These are phyloP conservation scores for Scheffersomyces titani DNA, from an alignment of 1,139 yeast species.

Conservation along the genomic window DNA sequence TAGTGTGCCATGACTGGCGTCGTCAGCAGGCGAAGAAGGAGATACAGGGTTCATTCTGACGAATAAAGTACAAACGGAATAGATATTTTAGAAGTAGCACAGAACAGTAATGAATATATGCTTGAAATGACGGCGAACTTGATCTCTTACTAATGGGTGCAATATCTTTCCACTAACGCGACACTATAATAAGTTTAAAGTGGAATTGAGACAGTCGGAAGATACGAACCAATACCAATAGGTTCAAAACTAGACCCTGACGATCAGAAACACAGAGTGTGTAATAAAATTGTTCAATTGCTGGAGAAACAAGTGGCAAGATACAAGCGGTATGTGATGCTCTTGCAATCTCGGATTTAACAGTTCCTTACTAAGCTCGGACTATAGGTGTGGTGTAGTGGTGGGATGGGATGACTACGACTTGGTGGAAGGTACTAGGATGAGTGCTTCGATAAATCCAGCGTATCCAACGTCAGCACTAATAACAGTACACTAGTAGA, in stretches of 20 bases:
- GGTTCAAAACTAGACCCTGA: neutral
- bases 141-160: neutral
- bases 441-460: neutral
- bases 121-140: neutral
- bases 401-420: neutral
- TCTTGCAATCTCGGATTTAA: neutral
- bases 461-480: neutral
- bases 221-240: neutral
- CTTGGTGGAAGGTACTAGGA: neutral
- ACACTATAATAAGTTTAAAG: neutral
- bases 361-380: neutral
- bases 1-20: neutral
- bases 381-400: neutral
- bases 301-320: neutral
- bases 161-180: neutral
- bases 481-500: neutral
- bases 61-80: neutral
- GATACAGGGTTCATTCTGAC: neutral
- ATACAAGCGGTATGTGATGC: neutral
- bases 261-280: neutral
- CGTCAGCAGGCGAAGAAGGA: neutral
- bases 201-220: neutral
- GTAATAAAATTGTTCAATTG: neutral
- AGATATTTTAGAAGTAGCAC: neutral
- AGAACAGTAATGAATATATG: neutral